These are phyloP conservation scores for Mycena pura DNA, from an alignment of 768 basidiomycete species.

Conservation along the genomic window DNA sequence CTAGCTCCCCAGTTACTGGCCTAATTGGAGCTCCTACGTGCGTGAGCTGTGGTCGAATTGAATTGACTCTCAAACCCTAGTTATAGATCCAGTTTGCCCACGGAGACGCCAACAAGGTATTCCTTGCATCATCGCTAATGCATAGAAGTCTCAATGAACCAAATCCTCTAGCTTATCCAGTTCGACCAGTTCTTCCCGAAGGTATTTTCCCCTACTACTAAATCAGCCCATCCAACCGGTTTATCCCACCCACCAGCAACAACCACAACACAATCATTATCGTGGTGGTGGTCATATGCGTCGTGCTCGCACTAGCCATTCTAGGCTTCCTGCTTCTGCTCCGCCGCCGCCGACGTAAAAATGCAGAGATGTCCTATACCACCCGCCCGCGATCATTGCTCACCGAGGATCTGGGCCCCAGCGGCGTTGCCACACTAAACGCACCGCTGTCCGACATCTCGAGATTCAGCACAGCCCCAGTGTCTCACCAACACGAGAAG, in stretches of 20 bases:
- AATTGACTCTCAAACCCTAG: background rate
- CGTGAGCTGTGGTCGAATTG: conserved; percentile 6
- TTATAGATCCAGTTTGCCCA: conserved; percentile 4
- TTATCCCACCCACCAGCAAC: background rate
- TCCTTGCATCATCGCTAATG: conserved; percentile 6
- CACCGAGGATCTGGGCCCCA: background rate
- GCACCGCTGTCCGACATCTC: conserved; percentile 1
- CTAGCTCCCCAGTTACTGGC: conserved; percentile 1
- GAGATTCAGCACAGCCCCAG: conserved; percentile 2
- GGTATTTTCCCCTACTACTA: conserved; percentile 5
- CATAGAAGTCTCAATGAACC: conserved; percentile 5
- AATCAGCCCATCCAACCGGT: background rate
- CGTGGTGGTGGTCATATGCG: conserved; percentile 1
- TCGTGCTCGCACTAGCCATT: conserved; percentile 5
- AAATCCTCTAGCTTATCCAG: background rate
- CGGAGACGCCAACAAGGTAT: background rate
- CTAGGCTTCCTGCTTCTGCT: background rate
- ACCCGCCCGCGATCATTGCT: background rate
- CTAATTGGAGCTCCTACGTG: conserved; percentile 6
- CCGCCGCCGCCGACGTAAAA: conserved; percentile 8
- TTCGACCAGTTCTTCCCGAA: background rate
- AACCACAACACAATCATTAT: conserved; percentile 9
- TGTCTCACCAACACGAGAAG: background rate
- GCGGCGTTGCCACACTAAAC: background rate
- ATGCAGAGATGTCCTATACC: background rate